Percentiles rank a stretch among this genome's conserved stretches.
phyloP scores from a whole-genome alignment of 1,139 yeast genomes.

The Pichia sp. region DNA sequence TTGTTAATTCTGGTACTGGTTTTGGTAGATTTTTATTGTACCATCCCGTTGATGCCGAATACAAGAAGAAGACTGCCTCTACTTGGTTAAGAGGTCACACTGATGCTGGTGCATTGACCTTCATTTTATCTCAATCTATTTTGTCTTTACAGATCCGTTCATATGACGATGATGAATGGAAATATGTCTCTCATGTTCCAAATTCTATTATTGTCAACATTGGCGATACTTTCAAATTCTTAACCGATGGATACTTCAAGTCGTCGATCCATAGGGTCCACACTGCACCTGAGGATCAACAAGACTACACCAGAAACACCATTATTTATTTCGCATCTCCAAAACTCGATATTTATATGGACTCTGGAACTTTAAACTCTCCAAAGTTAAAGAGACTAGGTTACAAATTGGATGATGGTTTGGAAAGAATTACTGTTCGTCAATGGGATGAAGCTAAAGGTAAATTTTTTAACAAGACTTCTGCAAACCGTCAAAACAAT shows the following conservation, averaged over 20 bases:
- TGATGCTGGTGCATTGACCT: slow-evolving; percentile 48
- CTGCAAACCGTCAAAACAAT: slow-evolving; percentile 16
- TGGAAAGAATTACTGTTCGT: slow-evolving; percentile 36
- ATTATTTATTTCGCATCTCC: slow-evolving; percentile 39
- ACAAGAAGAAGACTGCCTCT: slow-evolving; percentile 33
- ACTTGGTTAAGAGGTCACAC: slow-evolving; percentile 53
- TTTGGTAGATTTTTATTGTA: slow-evolving; percentile 45
- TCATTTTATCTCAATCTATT: slow-evolving; percentile 49
- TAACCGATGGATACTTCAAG: slow-evolving; percentile 49
- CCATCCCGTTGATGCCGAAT: slow-evolving; percentile 34
- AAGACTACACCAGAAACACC: slow-evolving; percentile 38
- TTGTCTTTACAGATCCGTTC: slow-evolving; percentile 50
- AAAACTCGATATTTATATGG: slow-evolving; percentile 12
- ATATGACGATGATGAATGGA: slow-evolving; percentile 46
- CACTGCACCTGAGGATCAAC: slow-evolving; percentile 46
- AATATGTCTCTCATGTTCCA: slow-evolving; percentile 45
- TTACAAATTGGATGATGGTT: slow-evolving; percentile 28
- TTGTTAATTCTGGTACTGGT: slow-evolving; percentile 38
- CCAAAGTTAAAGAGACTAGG: slow-evolving; percentile 39
- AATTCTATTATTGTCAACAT: slow-evolving; percentile 47
- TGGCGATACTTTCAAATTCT: slow-evolving; percentile 49
- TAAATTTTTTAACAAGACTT: slow-evolving; percentile 24
- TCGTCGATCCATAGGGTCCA: slow-evolving; percentile 48
- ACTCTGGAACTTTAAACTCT: slow-evolving; percentile 36
- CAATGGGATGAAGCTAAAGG: slow-evolving; percentile 26